Evolutionary conservation across 805 yeast genomes (phyloP), one percentile per base, ranked within the genome.

Genomic region (Danielia reshetovae): DNA sequence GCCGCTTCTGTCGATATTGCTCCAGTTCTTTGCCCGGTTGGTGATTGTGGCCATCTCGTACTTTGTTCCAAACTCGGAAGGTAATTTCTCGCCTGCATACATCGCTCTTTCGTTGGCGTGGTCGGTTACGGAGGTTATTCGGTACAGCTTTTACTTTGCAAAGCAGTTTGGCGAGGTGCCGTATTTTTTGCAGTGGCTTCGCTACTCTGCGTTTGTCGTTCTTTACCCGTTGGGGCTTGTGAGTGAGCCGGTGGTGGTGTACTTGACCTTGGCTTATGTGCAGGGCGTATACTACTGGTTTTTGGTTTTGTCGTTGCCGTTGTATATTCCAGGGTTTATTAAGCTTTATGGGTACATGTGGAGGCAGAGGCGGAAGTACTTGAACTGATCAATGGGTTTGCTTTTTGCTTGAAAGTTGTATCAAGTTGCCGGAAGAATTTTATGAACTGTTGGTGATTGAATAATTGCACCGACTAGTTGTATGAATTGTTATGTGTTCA

Each of bases 291-390:
- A 58, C 41, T 46, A 42, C 32, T 40, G 40, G 22, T 59, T 58
- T 30, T 33, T 52, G 11, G 35, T 52, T 1, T 48, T 53, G 22
- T 52, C 48, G 2, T 35, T 59, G 45, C n/a, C 35, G 15, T 19
- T 45, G 32, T 61, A 61, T 32, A 15, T 59, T 5, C 67, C 67
- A 3, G 66, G 67, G 3, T 56, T 61, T 34, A 27, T 45, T 13
- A 27, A 37, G 15, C 40, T 61, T 14, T 60, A 58, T 40, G 33
- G 42, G 18, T 50, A 61, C 42, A 60, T 61, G 66, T 47, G 52
- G 33, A 46, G 37, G 24, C 67, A 60, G 34, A 42, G 66, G 32
- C 30, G 32, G 16, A 54, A 48, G 42, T 32, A 42, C 22, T 26
- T 40, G 25, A 16, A 3, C 3, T n/a, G 14, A 24, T n/a, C n/a